Base-by-base conservation (phyloP, 352 stramenopile species). In the Thalassiosira delicatula region DNA sequence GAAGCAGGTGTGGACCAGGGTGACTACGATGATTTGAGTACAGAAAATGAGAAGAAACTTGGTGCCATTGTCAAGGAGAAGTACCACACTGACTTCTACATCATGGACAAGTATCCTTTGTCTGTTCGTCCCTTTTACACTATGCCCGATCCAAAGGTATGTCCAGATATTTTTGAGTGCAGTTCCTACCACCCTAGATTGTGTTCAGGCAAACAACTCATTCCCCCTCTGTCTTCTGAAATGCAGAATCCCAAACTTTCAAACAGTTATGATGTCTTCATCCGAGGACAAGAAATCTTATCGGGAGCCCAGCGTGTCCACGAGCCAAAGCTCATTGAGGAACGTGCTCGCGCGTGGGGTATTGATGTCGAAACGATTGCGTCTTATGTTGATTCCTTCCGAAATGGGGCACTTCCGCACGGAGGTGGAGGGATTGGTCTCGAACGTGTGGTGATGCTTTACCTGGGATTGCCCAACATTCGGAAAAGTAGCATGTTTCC, bases 201-300 rank as follows among this genome's bases (percentile, higher is more conserved):
- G n/a, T n/a, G n/a, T n/a, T n/a, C n/a, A 59, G 14, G 49, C 49
- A 9, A n/a, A 59, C 21, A 27, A 27, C 49, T 56, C 65, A 11
- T 56, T 61, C 33, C 23, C 14, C 25, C 19, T 60, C 27, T 57
- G 0, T 14, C 35, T 19, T 23, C n/a, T 56, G 69, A 53, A 87
- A 88, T 89, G 74, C 94, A 95, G 93, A 92, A 94, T 62, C 84
- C 87, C 93, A 88, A 94, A 81, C 83, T 95, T 27, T 96, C 95
- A 85, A 99, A 99, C 91, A 98, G 93, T 88, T 99, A 98, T 85
- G 98, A 99, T 90, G 97, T 99, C 74, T 99, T 99, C 92, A 99
- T 99, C 83, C 96, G 98, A 72, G 97, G 97, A 23, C 96, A 99
- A 92, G 98, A 99, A 92, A 99, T 99, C 84, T 92, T 99, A n/a